phyloP scores from a whole-genome alignment of 306 rosid species.

The Cotoneaster glaucophyllus region DNA sequence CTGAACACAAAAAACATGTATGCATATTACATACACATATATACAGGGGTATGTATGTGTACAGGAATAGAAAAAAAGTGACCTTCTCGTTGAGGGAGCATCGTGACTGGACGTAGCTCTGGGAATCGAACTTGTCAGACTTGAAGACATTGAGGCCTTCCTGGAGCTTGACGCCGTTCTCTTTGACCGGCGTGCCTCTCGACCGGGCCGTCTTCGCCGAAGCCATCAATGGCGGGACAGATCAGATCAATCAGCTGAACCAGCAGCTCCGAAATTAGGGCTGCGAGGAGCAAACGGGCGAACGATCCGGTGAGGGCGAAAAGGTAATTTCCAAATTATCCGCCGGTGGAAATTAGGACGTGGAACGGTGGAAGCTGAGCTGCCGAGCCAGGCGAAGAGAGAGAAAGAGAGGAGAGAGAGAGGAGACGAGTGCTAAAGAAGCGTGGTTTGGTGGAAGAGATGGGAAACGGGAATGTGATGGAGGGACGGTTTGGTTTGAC shows the following conservation, averaged over 20 bases:
- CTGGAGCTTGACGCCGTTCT: constrained; percentile 71
- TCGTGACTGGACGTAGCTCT: constrained; percentile 60
- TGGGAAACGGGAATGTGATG: not conserved
- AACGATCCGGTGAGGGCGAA: not conserved
- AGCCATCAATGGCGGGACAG: constrained; percentile 41
- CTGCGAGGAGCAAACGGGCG: not conserved
- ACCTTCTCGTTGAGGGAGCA: constrained; percentile 91
- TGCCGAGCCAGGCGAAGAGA: not conserved
- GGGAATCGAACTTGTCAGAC: constrained; percentile 84
- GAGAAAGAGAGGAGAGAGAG: not conserved
- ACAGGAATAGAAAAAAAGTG: not conserved
- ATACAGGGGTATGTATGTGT: not conserved
- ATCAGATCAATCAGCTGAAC: constrained; percentile 8
- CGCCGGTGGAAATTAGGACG: not conserved
- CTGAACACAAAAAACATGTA: not conserved
- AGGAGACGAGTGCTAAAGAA: not conserved
- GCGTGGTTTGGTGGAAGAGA: not conserved
- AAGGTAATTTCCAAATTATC: not conserved
- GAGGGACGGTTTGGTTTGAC: constrained; percentile 11
- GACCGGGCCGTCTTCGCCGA: constrained; percentile 74
- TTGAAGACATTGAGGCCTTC: constrained; percentile 77
- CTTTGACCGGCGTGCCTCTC: constrained; percentile 50
- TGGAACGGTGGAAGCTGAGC: constrained; percentile 1
- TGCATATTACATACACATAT: not conserved
- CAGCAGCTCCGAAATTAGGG: not conserved